Evolutionary conservation across 1,284 basidiomycete species (phyloP), one percentile per base, ranked within the genome.

Genomic region (Thecaphora thlaspeos): DNA sequence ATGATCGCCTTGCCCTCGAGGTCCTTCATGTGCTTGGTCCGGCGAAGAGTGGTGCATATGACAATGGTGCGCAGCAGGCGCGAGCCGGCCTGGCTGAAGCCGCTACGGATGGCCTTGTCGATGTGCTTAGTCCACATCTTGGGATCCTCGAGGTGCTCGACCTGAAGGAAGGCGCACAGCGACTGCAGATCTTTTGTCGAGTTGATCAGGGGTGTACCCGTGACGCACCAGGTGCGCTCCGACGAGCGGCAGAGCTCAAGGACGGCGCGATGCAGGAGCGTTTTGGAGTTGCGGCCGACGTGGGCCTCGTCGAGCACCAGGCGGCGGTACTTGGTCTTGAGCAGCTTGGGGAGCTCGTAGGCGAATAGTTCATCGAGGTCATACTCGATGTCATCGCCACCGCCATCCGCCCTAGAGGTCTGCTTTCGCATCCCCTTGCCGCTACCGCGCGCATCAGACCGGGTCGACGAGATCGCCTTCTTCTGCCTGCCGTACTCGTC

Each of bases 131-230:
- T 42, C 68, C 73, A 77, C 14, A 52, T 41, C 7, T 89, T 86
- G 46, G 86, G 83, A 21, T 89, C 83, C 71, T 91, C 88, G 8
- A 98, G 88, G 0, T 95, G 95, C 37, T 86, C 84, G 51, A 98
- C 80, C 9, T 92, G 89, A 43, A 99, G 81, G 81, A 99, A 98
- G 79, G 92, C 93, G 82, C 98, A 87, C 51, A 98, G 82, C 1
- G 95, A 92, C 79, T 88, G 98, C 43, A 99, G 87, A 75, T 99
- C 95, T 79, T 98, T 94, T 52, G 98, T 85, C 77, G 93, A 93
- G 83, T 98, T 99, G 81, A 98, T 95, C 40, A 99, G 91, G 0
- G 95, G 95, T 8, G 95, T 99, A 57, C 95, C 95, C 11, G 94
- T 96, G 36, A 98, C 82, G 75, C 91, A 95, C 41, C 97, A 82